Base-by-base conservation (phyloP, 2,329 filamentous ascomycete genomes). In the Cytospora piceicola region DNA sequence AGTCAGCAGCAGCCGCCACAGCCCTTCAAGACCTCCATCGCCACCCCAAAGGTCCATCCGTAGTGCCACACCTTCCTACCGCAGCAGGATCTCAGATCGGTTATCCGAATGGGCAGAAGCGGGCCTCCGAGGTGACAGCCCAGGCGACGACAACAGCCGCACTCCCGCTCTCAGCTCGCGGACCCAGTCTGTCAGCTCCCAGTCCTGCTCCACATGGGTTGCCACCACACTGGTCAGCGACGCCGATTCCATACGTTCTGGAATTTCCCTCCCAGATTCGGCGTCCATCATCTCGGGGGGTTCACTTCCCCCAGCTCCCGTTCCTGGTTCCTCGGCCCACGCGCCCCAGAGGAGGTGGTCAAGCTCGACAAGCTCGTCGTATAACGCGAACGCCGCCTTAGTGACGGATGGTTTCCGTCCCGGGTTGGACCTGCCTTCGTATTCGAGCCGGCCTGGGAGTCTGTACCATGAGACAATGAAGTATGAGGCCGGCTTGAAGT, bases 301-400 rank as follows among this genome's bases (percentile, higher is more conserved):
- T 1, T 56, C 55, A 1, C 54, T 65, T 6, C 62, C 65, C 12
- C 65, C 57, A 8, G 52, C 56, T 3, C 61, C 61, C 15, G 30
- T 61, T 17, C 36, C 63, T 11, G 63, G 58, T 4, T 32, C 66
- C 12, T 29, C 58, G 8, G 14, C 39, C 3, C 14, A 24, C 8
- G 55, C 59, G n/a, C 56, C 49, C 20, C 58, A 57, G 15, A 62
- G 67, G 49, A 57, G 67, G 32, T 67, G 67, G 64, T 68, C 67
- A n/a, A 67, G 61, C n/a, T 68, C 67, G 52, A 68, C 67, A 17
- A 64, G 58, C 57, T 68, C 67, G 49, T 68, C 67, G 5, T 67
- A 51, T 24, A 57, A 68, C 20, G 67, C 67, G 7, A 53, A 60
- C 11, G 60, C 61, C 4, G 65, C 65, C 34, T 4, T 68, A 5